phyloP scores from a whole-genome alignment of 2,329 filamentous ascomycete genomes.

The Fusarium solani-melongenae region DNA sequence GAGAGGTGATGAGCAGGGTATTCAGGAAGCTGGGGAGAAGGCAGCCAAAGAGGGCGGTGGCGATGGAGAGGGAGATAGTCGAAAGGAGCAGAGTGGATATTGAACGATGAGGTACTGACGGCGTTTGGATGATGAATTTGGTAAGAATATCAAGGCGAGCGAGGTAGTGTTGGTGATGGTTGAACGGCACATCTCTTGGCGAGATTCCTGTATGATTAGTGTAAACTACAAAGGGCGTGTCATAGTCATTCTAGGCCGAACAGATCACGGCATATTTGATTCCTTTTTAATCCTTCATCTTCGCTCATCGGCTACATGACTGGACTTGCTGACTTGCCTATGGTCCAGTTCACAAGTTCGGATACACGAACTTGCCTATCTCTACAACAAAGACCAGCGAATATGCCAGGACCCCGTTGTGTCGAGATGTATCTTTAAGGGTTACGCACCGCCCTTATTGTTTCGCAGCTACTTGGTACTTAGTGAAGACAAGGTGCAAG shows the following conservation, averaged over 20 bases:
- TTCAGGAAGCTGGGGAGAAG: constrained; percentile 69
- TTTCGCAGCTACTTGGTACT: background rate
- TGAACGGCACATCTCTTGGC: background rate
- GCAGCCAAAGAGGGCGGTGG: constrained; percentile 53
- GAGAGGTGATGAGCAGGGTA: constrained; percentile 84
- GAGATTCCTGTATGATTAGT: constrained; percentile 23
- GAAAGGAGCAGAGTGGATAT: constrained; percentile 66
- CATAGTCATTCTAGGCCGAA: constrained; percentile 3
- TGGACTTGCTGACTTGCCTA: background rate
- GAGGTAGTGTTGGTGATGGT: background rate
- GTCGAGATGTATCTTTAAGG: background rate
- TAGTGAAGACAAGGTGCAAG: background rate
- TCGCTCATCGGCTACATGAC: background rate
- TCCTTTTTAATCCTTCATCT: background rate
- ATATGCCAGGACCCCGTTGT: background rate
- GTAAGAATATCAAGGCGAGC: background rate
- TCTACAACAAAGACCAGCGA: background rate
- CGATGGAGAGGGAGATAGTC: constrained; percentile 45
- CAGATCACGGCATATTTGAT: background rate
- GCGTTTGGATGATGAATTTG: background rate
- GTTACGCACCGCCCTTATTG: no score
- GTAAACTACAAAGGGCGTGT: constrained; percentile 11
- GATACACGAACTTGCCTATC: background rate
- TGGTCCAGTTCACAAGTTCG: no score
- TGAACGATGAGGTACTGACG: constrained; percentile 40